A percentile compares a stretch with the other conserved stretches of the same genome.
These are phyloP conservation scores for Escovopsis sp. DNA, from an alignment of 2,329 filamentous ascomycete genomes.

Conservation along the genomic window DNA sequence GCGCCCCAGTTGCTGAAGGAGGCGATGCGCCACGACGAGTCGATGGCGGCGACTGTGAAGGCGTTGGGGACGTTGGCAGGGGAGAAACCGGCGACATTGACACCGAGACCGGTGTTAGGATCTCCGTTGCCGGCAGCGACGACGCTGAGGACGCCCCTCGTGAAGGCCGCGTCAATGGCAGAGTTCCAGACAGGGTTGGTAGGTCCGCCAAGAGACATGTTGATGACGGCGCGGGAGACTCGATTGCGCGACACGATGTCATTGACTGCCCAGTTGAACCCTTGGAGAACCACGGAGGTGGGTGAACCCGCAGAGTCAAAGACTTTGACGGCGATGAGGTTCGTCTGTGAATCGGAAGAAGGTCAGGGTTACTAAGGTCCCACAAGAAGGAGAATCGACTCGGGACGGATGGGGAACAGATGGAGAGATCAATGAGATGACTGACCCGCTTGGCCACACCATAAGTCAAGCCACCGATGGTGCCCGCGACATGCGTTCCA, in stretches of 20 bases:
- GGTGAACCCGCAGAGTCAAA: conserved; percentile 14
- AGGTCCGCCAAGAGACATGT: conserved; percentile 37
- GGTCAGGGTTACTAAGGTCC: too few species aligned
- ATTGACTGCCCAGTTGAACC: conserved; percentile 25
- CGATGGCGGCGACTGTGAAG: conserved; percentile 38
- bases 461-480: conserved; percentile 27
- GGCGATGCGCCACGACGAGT: conserved; percentile 22
- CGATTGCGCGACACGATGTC: conserved; percentile 23
- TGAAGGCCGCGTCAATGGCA: conserved; percentile 31
- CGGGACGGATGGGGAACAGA: too few species aligned
- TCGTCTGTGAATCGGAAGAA: conserved; percentile 5
- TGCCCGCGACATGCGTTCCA: conserved; percentile 33
- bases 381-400: too few species aligned
- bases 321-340: conserved; percentile 31
- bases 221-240: conserved; percentile 33
- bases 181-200: conserved; percentile 37
- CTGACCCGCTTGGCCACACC: conserved; percentile 29
- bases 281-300: conserved; percentile 13
- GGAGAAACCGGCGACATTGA: conserved; percentile 22
- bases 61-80: conserved; percentile 33
- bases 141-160: conserved; percentile 33
- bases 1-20: conserved; percentile 36
- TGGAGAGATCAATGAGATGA: neutral
- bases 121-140: conserved; percentile 38
- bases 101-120: conserved; percentile 14